Conservation (phyloP, 805 yeast species). For the Wickerhamomyces silvicola region DNA sequence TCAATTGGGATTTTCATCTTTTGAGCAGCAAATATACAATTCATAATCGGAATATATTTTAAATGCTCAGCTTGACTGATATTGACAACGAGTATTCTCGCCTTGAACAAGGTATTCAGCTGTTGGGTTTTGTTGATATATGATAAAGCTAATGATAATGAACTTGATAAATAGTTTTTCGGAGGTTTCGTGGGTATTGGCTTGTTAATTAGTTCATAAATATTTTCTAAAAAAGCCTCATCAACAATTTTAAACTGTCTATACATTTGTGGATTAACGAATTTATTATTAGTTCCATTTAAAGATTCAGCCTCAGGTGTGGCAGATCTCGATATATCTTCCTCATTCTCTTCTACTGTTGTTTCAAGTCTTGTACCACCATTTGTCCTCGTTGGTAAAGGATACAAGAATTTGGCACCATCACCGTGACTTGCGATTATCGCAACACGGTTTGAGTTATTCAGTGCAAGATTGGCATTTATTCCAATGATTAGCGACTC, state of each 20-base stretch:
- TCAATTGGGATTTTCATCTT: slow-evolving; percentile 85
- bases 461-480: slow-evolving; percentile 83
- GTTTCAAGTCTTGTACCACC: slow-evolving; percentile 7
- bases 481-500: slow-evolving; percentile 67
- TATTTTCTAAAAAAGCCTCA: slow-evolving; percentile 56
- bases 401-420: slow-evolving; percentile 69
- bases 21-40: slow-evolving; percentile 92
- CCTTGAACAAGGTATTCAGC: slow-evolving; percentile 42
- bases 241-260: slow-evolving; percentile 79
- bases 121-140: slow-evolving; percentile 57
- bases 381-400: slow-evolving; percentile 27
- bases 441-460: slow-evolving; percentile 78
- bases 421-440: slow-evolving; percentile 68
- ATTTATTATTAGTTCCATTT: slow-evolving; percentile 11
- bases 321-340: slow-evolving; percentile 7
- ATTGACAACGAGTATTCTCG: slow-evolving; percentile 58
- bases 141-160: slow-evolving; percentile 74
- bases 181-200: slow-evolving; percentile 25
- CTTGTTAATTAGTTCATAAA: slow-evolving; percentile 34
- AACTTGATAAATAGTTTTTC: slow-evolving; percentile 60
- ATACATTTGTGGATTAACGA: slow-evolving; percentile 62
- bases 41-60: slow-evolving; percentile 91
- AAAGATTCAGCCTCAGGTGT: slow-evolving; percentile 10
- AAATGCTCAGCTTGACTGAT: slow-evolving; percentile 70
- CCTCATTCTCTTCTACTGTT: slow-evolving; percentile 7